Base-by-base conservation (phyloP, 1,284 basidiomycete genomes). In the Ustanciosporium gigantosporum region DNA sequence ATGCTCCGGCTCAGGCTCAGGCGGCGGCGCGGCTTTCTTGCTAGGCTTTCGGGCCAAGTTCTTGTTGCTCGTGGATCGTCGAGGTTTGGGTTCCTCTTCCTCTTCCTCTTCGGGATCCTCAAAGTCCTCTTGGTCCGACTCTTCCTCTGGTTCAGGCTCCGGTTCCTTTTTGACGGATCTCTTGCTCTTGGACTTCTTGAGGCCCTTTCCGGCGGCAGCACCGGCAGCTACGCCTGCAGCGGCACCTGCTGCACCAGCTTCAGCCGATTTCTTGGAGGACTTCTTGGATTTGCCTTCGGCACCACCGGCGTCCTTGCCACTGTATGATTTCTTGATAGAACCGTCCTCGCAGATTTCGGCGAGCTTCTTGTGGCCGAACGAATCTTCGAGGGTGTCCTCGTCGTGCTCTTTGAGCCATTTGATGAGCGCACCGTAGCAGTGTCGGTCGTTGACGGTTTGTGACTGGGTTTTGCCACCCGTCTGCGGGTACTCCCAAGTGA, bases 401-500 rank as follows among this genome's bases (percentile, higher is more conserved):
- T 64, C 47, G 58, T 74, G 61, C 9, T 76, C 70, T 39, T 66
- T 31, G 36, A 77, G 68, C 75, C 75, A 77, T 46, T 69, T 65
- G 41, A 70, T 56, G 22, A 77, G 49, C 5, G 70, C 46, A 25
- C 70, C 68, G 34, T 73, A 73, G 58, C 61, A 66, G 59, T 73
- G 69, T 32, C 70, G 66, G 36, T 72, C 67, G 41, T 66, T 67
- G 46, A 74, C 46, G 20, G 46, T 44, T 52, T 77, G 75, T 22
- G 38, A 53, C 40, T 47, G 46, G 25, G 45, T 41, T 37, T 58
- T 45, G 41, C 75, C 74, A 47, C 61, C 50, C 36, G 40, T 43
- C 50, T 76, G 75, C 16, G 75, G 75, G 43, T 77, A 77, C 25
- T 69, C 56, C 75, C 75, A 77, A 31, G 50, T 47, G 45, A 74